Conservation (phyloP, 2,329 filamentous ascomycete genomes). For the Laburnicola sp. region DNA sequence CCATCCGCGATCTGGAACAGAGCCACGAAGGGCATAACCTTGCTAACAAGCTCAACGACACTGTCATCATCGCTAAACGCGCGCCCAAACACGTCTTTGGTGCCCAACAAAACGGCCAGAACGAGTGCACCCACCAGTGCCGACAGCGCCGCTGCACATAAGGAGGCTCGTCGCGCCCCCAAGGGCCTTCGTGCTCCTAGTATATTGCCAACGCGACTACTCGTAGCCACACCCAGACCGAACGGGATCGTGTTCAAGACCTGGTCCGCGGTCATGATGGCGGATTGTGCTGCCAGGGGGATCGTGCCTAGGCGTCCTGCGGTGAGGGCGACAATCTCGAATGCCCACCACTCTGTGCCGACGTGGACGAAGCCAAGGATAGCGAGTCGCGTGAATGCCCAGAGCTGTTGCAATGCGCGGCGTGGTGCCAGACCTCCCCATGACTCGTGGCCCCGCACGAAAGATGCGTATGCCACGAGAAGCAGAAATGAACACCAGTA, state of each 20-base stretch:
- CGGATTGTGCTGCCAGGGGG: constrained; percentile 77
- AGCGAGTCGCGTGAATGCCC: constrained; percentile 73
- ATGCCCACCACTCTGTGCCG: constrained; percentile 93
- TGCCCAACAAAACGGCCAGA: constrained; percentile 68
- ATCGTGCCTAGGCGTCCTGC: constrained; percentile 79
- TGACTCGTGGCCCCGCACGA: constrained; percentile 71
- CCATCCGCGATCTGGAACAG: constrained; percentile 91
- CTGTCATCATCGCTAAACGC: constrained; percentile 78
- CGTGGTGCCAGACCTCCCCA: constrained; percentile 71
- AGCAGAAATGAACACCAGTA: constrained; percentile 85
- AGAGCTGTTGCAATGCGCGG: constrained; percentile 66
- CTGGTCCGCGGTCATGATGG: constrained; percentile 89
- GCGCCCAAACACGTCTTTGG: constrained; percentile 71
- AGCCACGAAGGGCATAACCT: constrained; percentile 83
- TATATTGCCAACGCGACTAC: constrained; percentile 76
- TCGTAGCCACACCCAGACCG: constrained; percentile 80
- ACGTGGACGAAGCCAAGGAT: constrained; percentile 78
- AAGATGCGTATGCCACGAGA: constrained; percentile 71
- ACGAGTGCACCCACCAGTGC: constrained; percentile 69
- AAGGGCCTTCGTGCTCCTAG: constrained; percentile 68
- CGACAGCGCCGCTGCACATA: constrained; percentile 73
- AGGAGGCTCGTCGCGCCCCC: constrained; percentile 72
- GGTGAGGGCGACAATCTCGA: constrained; percentile 84
- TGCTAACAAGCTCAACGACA: constrained; percentile 72
- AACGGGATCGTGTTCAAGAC: constrained; percentile 86